These are phyloP conservation scores for Gnaphalium uliginosum DNA, from an alignment of 129 eudicot species.

Conservation along the genomic window DNA sequence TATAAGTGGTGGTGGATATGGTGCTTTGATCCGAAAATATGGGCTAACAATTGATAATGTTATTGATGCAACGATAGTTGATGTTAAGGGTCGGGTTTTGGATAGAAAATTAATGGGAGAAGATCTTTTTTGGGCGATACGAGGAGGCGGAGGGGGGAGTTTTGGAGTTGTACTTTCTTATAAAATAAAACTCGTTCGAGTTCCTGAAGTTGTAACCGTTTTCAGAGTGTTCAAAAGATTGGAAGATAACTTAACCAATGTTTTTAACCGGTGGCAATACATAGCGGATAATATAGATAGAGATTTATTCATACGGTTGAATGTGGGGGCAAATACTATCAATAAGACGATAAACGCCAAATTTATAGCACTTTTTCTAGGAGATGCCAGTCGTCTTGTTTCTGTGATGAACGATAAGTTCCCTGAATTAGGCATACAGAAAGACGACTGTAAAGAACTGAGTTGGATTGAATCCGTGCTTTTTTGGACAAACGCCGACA, in stretches of 20 bases:
- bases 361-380: constrained; percentile 33
- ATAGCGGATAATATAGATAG: constrained; percentile 39
- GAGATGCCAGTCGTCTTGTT: constrained; percentile 30
- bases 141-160: too few species aligned
- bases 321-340: not conserved
- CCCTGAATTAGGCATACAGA: constrained; percentile 31
- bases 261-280: constrained; percentile 36
- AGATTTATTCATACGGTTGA: constrained; percentile 37
- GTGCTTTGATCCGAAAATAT: too few species aligned
- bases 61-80: too few species aligned
- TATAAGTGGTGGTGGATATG: too few species aligned
- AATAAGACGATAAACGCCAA: constrained; percentile 22
- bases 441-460: constrained; percentile 34
- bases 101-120: too few species aligned
- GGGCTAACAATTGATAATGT: too few species aligned
- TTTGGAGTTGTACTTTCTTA: too few species aligned
- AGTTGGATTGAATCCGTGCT: constrained; percentile 38
- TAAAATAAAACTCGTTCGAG: too few species aligned
- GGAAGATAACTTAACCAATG: not conserved
- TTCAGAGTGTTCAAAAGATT: too few species aligned
- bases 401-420: constrained; percentile 26
- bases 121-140: too few species aligned
- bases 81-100: too few species aligned
- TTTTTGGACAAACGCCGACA: constrained; percentile 14
- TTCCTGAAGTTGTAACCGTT: too few species aligned